Base-by-base conservation (phyloP, 106 monocot genomes). In the Phalaenopsis aphrodite region DNA sequence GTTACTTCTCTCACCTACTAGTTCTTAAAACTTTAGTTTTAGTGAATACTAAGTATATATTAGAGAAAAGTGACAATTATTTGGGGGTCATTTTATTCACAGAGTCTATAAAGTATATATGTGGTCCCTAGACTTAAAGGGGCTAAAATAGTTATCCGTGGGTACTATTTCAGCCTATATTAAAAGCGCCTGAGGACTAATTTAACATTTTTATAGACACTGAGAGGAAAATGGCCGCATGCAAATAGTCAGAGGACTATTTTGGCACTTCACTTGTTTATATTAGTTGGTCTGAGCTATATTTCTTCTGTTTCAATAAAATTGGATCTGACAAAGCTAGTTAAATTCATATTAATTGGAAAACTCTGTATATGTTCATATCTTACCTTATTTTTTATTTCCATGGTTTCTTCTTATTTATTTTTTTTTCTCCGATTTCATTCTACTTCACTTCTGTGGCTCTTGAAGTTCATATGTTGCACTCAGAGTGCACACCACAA, bases 1-100 rank as follows among this genome's bases (percentile, higher is more conserved):
- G 89, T 89, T 81, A 73, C 37, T 55, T 72, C 49, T 12, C 19
- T 10, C 49, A 12, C 19, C n/a, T 61, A 21, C 21, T n/a, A 8
- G 61, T 21, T 61, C 8, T 4, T 1, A 21, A 69, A 69, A 37
- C 12, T 69, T 11, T 39, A 21, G 30, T 39, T 69, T 37, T 36
- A 39, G 69, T 69, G 0, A 69, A 39, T n/a, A 61, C 5, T 61
- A n/a, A 64, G n/a, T 69, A 30, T 30, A 30, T 30, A 30, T 30
- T 30, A 30, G 30, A 30, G 30, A 30, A 30, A 30, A 30, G 30
- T 30, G 30, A 30, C 30, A 30, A 30, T 30, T 30, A 30, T 30
- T 30, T 30, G 30, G 30, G 0, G 30, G 30, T 30, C 30, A 30
- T 30, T 30, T 30, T 30, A 30, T 30, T 30, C 30, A 0, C 30